A percentile compares a stretch with the other conserved stretches of the same genome.
Evolutionary conservation across 2,329 filamentous ascomycete genomes (phyloP).

Genomic region (Aureobasidium musti): DNA sequence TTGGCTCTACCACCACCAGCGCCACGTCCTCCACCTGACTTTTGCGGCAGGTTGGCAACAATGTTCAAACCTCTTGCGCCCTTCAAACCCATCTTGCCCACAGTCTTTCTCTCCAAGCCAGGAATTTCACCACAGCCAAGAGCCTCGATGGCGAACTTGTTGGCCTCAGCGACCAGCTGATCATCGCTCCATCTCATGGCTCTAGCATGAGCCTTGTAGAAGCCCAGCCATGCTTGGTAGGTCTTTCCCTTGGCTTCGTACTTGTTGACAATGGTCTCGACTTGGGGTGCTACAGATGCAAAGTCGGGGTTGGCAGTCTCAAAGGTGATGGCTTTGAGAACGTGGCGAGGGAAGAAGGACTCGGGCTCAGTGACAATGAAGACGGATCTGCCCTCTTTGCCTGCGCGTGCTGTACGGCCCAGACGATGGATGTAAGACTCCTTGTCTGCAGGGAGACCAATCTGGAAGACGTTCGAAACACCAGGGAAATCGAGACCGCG

Average conservation of each 20-base stretch:
- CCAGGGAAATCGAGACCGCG: constrained; percentile 96
- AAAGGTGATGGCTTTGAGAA: constrained; percentile 52
- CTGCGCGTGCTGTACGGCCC: constrained; percentile 86
- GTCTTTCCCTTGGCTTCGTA: constrained; percentile 47
- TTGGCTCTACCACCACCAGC: constrained; percentile 10
- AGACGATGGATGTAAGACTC: constrained; percentile 87
- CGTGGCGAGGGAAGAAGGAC: constrained; percentile 55
- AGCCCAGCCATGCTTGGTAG: constrained; percentile 52
- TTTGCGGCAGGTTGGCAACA: constrained; percentile 23
- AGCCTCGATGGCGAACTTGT: constrained; percentile 45
- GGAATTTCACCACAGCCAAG: constrained; percentile 52
- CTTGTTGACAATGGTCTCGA: constrained; percentile 45
- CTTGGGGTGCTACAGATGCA: constrained; percentile 48
- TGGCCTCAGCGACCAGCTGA: constrained; percentile 48
- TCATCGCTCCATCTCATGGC: constrained; percentile 25
- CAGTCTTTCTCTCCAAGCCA: constrained; percentile 48
- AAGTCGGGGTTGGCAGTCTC: constrained; percentile 18
- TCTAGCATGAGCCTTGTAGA: constrained; percentile 41
- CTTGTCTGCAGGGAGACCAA: constrained; percentile 58
- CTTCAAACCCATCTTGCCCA: constrained; percentile 54
- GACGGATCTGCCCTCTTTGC: constrained; percentile 63
- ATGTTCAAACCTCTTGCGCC: constrained; percentile 46
- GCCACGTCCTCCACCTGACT: constrained; percentile 10
- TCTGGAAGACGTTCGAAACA: constrained; percentile 84
- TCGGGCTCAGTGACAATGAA: constrained; percentile 57